Base-by-base conservation (phyloP, 129 eudicot species). In the Chrysanthemum seticuspe region DNA sequence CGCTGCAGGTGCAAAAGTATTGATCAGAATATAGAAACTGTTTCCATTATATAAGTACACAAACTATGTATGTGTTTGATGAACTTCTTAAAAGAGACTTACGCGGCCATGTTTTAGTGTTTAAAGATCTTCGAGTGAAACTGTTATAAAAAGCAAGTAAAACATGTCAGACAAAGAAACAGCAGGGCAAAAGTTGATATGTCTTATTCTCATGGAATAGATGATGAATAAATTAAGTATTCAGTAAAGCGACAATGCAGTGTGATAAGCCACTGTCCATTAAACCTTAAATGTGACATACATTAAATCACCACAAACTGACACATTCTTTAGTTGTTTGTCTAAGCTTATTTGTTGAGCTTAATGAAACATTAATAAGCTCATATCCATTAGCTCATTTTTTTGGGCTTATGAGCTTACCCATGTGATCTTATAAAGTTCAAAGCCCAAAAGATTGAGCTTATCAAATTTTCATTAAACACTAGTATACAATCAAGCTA, bases 1-100 rank as follows among this genome's bases (percentile, higher is more conserved):
- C 99, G 78, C 99, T 94, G 87, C 72, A 83, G 58, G 1, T 65
- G 56, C 27, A 61, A 48, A 75, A 45, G 47, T 0, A 12, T 59
- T 34, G 6, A 49, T 14, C 23, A 52, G 2, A 12, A 9, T 13
- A 7, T 47, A 16, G 8, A 13, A 29, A 5, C 2, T 2, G 2
- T 40, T 13, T 13, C 5, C 4, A 62, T 3, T 13, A 40, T 1
- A 2, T 4, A 52, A 52, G 18, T 14, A 40, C 10, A 8, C 18
- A 31, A 31, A 31, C 36, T 31, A 31, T 31, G 58, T 2, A 1
- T 2, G n/a, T 52, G 57, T 52, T 13, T 53, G 58, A 53, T 53
- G 15, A 14, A 13, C 1, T 56, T 15, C 40, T 10, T 47, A 48
- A 27, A 68, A 50, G 44, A 6, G 6, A 72, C 82, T 72, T 78